These are phyloP conservation scores for Nemania serpens DNA, from an alignment of 2,329 filamentous ascomycete genomes.

Conservation along the genomic window DNA sequence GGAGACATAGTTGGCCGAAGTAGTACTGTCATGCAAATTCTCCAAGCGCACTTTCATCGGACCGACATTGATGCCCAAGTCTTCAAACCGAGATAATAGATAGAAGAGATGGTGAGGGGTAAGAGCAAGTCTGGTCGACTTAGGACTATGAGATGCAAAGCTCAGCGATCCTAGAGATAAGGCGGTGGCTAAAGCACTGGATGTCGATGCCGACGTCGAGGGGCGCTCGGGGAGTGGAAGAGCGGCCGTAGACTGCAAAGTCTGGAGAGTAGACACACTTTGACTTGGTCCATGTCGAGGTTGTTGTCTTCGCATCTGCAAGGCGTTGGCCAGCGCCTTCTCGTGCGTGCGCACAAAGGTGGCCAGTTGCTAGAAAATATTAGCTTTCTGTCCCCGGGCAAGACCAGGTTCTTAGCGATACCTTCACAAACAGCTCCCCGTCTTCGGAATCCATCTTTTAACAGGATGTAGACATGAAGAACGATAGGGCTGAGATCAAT, in stretches of 20 bases:
- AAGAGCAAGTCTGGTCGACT: conserved; percentile 87
- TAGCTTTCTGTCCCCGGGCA: conserved; percentile 6
- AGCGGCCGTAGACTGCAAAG: conserved; percentile 58
- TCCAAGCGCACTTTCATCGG: conserved; percentile 96
- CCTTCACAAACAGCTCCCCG: conserved; percentile 88
- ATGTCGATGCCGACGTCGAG: conserved; percentile 69
- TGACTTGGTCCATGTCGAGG: conserved; percentile 72
- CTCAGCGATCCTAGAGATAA: conserved; percentile 84
- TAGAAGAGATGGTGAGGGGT: conserved; percentile 98
- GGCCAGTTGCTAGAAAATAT: conserved; percentile 76
- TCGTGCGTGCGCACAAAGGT: conserved; percentile 97
- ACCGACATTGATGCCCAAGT: conserved; percentile 85
- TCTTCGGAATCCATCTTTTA: conserved; percentile 82
- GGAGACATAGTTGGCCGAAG: conserved; percentile 91
- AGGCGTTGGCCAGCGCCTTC: conserved; percentile 92
- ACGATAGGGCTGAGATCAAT: conserved; percentile 18
- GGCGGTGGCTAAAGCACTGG: conserved; percentile 78
- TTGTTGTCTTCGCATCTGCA: conserved; percentile 81
- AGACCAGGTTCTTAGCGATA: conserved; percentile 47
- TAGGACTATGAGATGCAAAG: conserved; percentile 83
- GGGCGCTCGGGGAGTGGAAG: conserved; percentile 65
- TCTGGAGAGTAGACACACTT: conserved; percentile 63
- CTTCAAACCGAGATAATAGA: conserved; percentile 91
- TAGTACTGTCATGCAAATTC: conserved; percentile 86
- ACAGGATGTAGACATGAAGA: conserved; percentile 55